Conservation (phyloP, 441 rosid genomes). For the Kokia cookei region DNA sequence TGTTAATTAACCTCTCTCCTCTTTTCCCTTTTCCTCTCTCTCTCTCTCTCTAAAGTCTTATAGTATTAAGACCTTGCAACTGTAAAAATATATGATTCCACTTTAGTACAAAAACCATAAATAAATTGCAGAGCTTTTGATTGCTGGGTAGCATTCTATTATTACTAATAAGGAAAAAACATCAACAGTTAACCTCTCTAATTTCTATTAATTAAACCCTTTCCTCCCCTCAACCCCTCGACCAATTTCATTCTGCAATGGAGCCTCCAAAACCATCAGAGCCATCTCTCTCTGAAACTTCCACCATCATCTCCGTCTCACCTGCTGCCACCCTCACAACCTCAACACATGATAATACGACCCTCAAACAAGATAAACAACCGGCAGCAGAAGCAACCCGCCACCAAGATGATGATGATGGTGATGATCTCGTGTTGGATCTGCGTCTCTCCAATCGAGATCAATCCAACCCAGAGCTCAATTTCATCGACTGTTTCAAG, state of each 20-base stretch:
- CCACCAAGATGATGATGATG: not conserved
- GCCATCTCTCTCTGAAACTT: conserved; percentile 27
- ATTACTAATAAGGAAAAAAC: not conserved
- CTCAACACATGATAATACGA: not conserved
- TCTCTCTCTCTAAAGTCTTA: not conserved
- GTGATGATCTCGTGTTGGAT: conserved; percentile 45
- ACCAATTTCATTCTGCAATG: conserved; percentile 9
- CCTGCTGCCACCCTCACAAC: conserved; percentile 8
- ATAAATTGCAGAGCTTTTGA: conserved; percentile 10
- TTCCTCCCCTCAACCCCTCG: not conserved
- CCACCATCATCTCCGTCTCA: conserved; percentile 28
- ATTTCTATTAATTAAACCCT: conserved; percentile 22
- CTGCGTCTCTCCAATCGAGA: conserved; percentile 48
- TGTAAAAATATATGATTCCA: conserved; percentile 14
- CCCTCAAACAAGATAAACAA: not conserved
- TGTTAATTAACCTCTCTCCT: not conserved
- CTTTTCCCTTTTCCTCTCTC: not conserved
- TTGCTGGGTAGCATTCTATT: not conserved
- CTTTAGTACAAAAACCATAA: not conserved
- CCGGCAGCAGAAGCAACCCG: not conserved
- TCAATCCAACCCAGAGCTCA: conserved; percentile 36
- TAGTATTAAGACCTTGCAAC: conserved; percentile 31
- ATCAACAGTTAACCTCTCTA: conserved; percentile 15
- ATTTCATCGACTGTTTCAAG: conserved; percentile 46
- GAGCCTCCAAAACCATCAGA: conserved; percentile 34